phyloP scores from a whole-genome alignment of 1,284 basidiomycete species.

The Trichosporon sp. region DNA sequence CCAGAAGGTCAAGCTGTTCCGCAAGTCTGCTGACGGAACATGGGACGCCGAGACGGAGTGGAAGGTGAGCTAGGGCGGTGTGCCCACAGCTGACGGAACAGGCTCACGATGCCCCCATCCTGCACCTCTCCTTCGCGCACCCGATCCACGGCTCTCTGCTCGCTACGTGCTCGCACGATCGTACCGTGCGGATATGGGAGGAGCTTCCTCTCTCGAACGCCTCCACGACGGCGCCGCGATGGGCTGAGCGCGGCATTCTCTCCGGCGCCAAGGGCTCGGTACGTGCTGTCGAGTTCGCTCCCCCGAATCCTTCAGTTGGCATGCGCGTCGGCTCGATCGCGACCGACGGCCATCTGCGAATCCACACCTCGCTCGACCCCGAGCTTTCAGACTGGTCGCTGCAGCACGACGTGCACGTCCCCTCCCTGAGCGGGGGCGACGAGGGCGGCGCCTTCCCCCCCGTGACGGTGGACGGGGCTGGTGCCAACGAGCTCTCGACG shows the following conservation, averaged over 20 bases:
- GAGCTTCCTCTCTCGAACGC: slow-evolving; percentile 54
- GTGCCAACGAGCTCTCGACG: slow-evolving; percentile 62
- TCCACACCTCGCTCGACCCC: slow-evolving; percentile 88
- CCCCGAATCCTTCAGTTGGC: slow-evolving; percentile 71
- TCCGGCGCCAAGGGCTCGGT: slow-evolving; percentile 82
- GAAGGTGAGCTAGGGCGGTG: slow-evolving; percentile 64
- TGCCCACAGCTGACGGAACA: slow-evolving; percentile 47
- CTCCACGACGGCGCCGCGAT: slow-evolving; percentile 46
- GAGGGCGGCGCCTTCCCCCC: slow-evolving; percentile 28
- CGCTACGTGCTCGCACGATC: slow-evolving; percentile 81
- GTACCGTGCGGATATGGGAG: slow-evolving; percentile 88
- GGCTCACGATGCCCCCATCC: slow-evolving; percentile 86
- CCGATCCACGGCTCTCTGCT: slow-evolving; percentile 83
- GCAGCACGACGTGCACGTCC: slow-evolving; percentile 75
- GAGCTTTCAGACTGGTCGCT: slow-evolving; percentile 77
- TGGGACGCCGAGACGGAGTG: slow-evolving; percentile 82
- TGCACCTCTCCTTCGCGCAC: slow-evolving; percentile 82
- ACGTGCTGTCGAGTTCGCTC: slow-evolving; percentile 79
- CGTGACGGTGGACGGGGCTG: slow-evolving; percentile 19
- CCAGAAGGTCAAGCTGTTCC: slow-evolving; percentile 79
- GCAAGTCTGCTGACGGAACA: slow-evolving; percentile 65
- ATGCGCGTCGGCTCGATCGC: slow-evolving; percentile 83
- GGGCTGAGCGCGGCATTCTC: slow-evolving; percentile 74
- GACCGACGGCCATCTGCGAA: slow-evolving; percentile 78
- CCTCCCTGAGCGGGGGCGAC: slow-evolving; percentile 54